Evolutionary conservation across 768 basidiomycete species (phyloP), one percentile per base, ranked within the genome.

Genomic region (Termitomyces sp.): DNA sequence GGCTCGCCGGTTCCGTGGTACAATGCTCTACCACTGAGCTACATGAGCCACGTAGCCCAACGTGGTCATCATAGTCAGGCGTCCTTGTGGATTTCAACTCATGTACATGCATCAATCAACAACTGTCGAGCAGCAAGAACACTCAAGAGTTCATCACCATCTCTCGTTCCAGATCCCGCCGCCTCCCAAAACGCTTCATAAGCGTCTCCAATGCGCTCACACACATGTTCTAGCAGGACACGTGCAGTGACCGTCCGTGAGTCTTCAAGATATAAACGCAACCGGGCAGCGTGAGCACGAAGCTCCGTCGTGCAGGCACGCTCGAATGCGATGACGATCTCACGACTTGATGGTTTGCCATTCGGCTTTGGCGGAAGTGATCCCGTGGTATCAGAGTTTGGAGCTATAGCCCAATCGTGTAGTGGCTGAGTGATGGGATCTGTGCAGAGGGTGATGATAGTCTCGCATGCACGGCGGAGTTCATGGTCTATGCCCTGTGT

Each of bases 401-500:
- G 62, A 57, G 50, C 58, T 31, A 57, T 56, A 29, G 58, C 58
- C 85, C 92, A 95, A 20, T 74, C 66, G 33, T 77, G 82, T 18
- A 94, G 69, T 0, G 88, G 81, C 4, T 75, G 73, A 42, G 84
- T 84, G 26, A 90, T 78, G 0, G 76, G 69, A 39, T 77, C 72
- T 8, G 85, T 78, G 60, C 86, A 86, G 15, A 81, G 71, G 3
- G 77, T 71, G 57, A 98, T 96, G 37, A 93, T 80, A 41, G 85
- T 83, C 73, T 96, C 93, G 72, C 95, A 98, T 0, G 86, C 87
- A 18, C 77, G 77, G 66, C 93, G 91, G 29, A 98, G 82, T 31
- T 88, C 89, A 49, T 86, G 80, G 72, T 98, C 96, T 63, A 97
- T 88, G 58, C 87, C 88, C 92, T 95, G 51, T 24, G 4, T 8